Base-by-base conservation (phyloP, 2,329 filamentous ascomycete species). In the Ramichloridium luteum region DNA sequence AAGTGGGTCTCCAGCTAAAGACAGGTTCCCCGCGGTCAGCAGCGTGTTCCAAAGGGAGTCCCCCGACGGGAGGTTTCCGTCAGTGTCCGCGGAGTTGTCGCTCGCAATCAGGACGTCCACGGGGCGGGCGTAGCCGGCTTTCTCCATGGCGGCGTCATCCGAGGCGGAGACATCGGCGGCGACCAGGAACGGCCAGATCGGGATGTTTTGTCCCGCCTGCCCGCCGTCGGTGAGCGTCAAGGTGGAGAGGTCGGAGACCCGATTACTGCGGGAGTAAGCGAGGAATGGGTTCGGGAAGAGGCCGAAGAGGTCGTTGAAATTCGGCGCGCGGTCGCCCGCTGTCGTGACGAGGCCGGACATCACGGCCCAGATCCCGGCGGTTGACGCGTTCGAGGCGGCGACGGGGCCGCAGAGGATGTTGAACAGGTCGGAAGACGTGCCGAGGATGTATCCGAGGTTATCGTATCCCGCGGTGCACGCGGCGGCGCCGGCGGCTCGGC, bases 101-200 rank as follows among this genome's bases (percentile, higher is more conserved):
- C 73, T 64, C 30, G 74, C 73, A 51, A 79, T 67, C 48, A 80
- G 64, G 31, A 79, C 68, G 49, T 77, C 72, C 38, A 79, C 61
- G 36, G 58, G 51, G 34, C 72, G 67, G 20, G 20, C 20, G 20
- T 8, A n/a, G n/a, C 20, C 8, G 20, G 8, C 20, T 23, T n/a
- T 8, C 8, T n/a, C n/a, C 8, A n/a, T 23, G n/a, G n/a, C n/a
- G n/a, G n/a, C n/a, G n/a, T n/a, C n/a, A n/a, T n/a, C n/a, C n/a
- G n/a, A n/a, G n/a, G n/a, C n/a, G n/a, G n/a, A n/a, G n/a, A n/a
- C n/a, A n/a, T n/a, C n/a, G 5, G 59, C 43, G 30, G 59, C 56
- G 32, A 68, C 63, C 43, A 70, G 54, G 18, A 71, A 57, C 0
- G 67, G 67, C 54, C 60, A 63, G 35, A 70, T 57, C 0, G 67